These are phyloP conservation scores for Aspergillus ruber DNA, from an alignment of 2,329 filamentous ascomycete genomes.

Conservation along the genomic window DNA sequence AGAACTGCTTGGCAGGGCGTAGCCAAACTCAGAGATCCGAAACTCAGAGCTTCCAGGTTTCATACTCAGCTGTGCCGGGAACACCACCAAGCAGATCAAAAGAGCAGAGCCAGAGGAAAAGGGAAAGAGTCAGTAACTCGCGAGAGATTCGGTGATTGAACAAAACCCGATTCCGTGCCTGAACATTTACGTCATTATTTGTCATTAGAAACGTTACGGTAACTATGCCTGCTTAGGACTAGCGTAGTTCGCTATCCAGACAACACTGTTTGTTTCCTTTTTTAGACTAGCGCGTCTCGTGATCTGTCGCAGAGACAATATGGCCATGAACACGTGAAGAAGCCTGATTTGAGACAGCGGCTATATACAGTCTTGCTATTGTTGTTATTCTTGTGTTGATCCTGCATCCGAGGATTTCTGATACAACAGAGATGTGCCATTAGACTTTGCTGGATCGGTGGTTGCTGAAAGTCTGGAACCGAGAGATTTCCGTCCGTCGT, in stretches of 20 bases:
- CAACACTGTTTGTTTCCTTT: constrained; percentile 3
- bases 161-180: no score
- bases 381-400: constrained; percentile 2
- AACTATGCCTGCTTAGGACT: no score
- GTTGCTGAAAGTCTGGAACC: neutral
- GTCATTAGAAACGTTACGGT: no score
- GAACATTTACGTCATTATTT: no score
- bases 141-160: no score
- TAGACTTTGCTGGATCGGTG: neutral
- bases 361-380: constrained; percentile 1
- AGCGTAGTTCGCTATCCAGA: no score
- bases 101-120: no score
- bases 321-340: neutral
- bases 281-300: constrained; percentile 18
- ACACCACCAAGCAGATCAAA: no score
- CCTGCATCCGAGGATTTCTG: no score
- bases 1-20: neutral
- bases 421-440: neutral
- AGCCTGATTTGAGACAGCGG: neutral
- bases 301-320: constrained; percentile 13
- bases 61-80: no score
- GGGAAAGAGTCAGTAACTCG: no score
- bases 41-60: neutral
- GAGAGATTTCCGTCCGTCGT: constrained; percentile 15
- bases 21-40: neutral